Conservation (phyloP, 2,329 filamentous ascomycete species). For the Penicillium sp. region DNA sequence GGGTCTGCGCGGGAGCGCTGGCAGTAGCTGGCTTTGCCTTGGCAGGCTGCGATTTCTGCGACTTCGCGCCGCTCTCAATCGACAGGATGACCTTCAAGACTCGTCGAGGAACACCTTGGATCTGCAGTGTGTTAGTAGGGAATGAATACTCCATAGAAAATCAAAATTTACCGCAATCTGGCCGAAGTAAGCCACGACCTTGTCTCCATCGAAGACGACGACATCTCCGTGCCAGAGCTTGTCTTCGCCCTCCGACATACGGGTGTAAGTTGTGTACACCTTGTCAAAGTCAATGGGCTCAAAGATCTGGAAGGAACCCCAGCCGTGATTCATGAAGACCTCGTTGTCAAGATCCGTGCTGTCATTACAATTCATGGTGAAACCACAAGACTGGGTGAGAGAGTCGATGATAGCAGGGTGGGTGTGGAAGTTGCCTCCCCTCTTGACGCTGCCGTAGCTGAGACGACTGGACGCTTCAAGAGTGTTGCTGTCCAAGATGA, state of each 20-base stretch:
- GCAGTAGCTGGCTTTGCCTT: background rate
- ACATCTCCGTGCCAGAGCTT: constrained; percentile 6
- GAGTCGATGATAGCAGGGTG: constrained; percentile 17
- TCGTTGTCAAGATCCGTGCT: constrained; percentile 13
- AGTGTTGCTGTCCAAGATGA: background rate
- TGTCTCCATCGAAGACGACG: constrained; percentile 13
- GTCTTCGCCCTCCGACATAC: background rate
- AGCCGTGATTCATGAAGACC: constrained; percentile 20
- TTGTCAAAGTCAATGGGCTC: constrained; percentile 12
- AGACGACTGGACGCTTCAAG: constrained; percentile 2
- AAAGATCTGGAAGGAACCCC: constrained; percentile 15
- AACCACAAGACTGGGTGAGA: constrained; percentile 17
- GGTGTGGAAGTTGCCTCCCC: constrained; percentile 10
- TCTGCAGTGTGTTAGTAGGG: constrained; percentile 18
- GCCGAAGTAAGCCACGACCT: constrained; percentile 22
- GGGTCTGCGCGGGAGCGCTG: background rate
- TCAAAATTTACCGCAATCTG: constrained; percentile 20
- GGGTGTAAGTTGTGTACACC: constrained; percentile 6
- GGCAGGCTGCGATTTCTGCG: background rate
- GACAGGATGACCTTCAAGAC: constrained; percentile 10
- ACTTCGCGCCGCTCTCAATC: constrained; percentile 6
- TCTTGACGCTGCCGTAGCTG: background rate
- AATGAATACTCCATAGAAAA: no score
- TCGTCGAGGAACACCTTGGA: constrained; percentile 19
- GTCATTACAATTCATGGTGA: constrained; percentile 20